Conservation (phyloP, 495 filamentous ascomycete genomes). For the Glutinoglossum americanum region DNA sequence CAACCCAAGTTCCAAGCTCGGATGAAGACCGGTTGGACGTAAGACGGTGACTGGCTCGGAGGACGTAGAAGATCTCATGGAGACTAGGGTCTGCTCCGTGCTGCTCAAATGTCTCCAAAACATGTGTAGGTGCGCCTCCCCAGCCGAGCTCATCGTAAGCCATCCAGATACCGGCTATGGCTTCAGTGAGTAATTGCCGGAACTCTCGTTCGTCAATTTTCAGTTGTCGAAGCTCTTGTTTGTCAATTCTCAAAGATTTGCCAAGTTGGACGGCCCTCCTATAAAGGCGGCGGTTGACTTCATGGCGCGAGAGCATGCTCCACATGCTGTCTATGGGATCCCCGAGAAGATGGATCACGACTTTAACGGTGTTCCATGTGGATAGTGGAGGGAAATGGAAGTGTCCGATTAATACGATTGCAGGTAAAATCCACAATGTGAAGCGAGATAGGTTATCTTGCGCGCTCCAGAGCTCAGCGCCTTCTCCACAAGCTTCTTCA, state of each 20-base stretch:
- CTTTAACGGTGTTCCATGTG: background rate
- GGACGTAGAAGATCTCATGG: background rate
- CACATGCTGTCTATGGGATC: background rate
- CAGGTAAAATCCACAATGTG: background rate
- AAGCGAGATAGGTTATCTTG: background rate
- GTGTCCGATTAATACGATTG: background rate
- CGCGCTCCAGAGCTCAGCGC: too few species aligned
- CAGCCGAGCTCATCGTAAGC: background rate
- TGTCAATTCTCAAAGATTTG: too few species aligned
- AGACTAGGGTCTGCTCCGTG: background rate
- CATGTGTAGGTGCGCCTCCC: background rate
- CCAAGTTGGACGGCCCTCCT: background rate
- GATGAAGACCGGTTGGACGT: background rate
- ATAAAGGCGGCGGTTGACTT: background rate
- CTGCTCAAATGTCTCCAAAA: background rate
- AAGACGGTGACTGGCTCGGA: background rate
- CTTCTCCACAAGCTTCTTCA: too few species aligned
- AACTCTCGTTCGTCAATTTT: background rate
- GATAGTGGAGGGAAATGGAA: background rate
- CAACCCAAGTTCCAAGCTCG: constrained; percentile 5
- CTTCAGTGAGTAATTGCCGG: background rate
- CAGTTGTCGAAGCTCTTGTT: too few species aligned
- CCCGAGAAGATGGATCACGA: background rate
- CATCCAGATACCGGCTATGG: background rate
- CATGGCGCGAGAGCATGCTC: background rate